Conservation (phyloP, 129 eudicot species). For the Escallonia rubra region DNA sequence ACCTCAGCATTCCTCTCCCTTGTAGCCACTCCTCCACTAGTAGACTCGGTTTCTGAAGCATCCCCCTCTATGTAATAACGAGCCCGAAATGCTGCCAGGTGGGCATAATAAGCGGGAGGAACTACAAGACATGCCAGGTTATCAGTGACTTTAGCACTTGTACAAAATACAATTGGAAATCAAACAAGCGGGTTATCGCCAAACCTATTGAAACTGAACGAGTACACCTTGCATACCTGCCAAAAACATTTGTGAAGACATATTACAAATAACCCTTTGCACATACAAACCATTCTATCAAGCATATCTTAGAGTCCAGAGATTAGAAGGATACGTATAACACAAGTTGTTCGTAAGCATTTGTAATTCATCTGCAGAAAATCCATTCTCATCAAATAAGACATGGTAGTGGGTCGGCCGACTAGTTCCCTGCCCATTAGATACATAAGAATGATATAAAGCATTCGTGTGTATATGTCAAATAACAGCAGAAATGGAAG, state of each 20-base stretch:
- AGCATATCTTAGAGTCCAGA: no score
- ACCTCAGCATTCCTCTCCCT: slow-evolving; percentile 21
- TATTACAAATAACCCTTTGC: background rate
- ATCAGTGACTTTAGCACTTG: background rate
- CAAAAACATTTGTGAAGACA: background rate
- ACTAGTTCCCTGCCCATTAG: slow-evolving; percentile 60
- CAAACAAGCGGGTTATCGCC: background rate
- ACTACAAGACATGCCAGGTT: slow-evolving; percentile 27
- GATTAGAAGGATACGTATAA: slow-evolving; percentile 41
- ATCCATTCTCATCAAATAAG: slow-evolving; percentile 62
- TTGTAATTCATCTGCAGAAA: slow-evolving; percentile 56
- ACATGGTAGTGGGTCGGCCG: slow-evolving; percentile 80
- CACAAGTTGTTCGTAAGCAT: slow-evolving; percentile 54
- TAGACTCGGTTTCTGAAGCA: slow-evolving; percentile 24
- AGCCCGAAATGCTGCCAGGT: slow-evolving; percentile 75
- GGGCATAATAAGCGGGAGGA: slow-evolving; percentile 87
- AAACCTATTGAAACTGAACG: slow-evolving; percentile 82
- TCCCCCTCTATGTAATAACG: slow-evolving; percentile 55
- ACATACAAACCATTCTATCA: background rate
- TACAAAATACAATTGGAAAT: background rate
- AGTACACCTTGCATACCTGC: slow-evolving; percentile 82
- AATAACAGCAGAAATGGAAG: no score
- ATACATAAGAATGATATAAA: background rate
- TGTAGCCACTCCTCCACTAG: slow-evolving; percentile 24
- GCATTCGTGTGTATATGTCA: background rate